Evolutionary conservation across 2,329 filamentous ascomycete species (phyloP), one percentile per base, ranked within the genome.

Genomic region (Fusarium sp.): DNA sequence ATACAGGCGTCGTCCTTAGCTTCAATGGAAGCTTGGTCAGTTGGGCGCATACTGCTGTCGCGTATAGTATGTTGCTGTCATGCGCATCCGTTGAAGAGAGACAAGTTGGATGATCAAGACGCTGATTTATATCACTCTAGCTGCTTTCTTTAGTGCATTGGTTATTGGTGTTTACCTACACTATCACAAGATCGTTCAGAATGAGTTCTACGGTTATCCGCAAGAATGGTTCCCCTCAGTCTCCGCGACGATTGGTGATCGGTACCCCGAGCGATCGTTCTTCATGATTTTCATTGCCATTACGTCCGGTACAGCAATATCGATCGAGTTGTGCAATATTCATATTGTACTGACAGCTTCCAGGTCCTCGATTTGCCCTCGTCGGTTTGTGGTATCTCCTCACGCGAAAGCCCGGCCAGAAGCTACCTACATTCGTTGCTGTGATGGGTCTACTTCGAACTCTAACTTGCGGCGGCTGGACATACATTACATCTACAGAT

Each of bases 281-380:
- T 99, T 99, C 81, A 95, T 97, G 89, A 82, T 99, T 73, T 98
- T 98, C 80, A 99, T 99, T 80, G 95, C 95, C 67, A 91, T 99
- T 67, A 98, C 95, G 37, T 98, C 96, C 46, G 93, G 93, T 91
- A 86, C 56, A 85, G 32, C 33, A 35, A 44, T 46, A 45, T 45
- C 8, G 41, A 41, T 45, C 13, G 35, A 50, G 53, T 17, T 37
- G n/a, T 20, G 27, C 12, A 23, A 45, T 27, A 20, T 26, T 33
- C 46, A 48, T 37, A 44, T 48, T 35, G 44, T 62, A 45, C 75
- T 77, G 63, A 77, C 64, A n/a, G 11, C 14, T 35, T 32, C 35
- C 66, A 93, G 94, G 95, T 64, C 95, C 96, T 78, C 91, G 96
- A 68, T 97, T 99, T 81, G 91, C 92, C 27, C 90, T 99, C 54